These are phyloP conservation scores for Thelephora ganbajun DNA, from an alignment of 768 basidiomycete species.

Conservation along the genomic window DNA sequence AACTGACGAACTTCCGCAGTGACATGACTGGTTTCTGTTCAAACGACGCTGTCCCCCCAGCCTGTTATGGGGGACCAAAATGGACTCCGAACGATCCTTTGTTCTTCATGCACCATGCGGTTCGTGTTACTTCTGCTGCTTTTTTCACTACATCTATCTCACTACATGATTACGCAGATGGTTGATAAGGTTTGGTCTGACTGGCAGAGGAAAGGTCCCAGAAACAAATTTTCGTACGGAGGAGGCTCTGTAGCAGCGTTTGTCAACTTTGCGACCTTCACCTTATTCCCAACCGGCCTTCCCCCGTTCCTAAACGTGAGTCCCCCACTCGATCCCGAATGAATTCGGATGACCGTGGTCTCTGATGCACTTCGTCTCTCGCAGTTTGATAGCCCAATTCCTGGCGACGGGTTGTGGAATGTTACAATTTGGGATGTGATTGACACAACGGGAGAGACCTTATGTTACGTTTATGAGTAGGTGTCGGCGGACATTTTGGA, in stretches of 20 bases:
- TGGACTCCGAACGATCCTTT: constrained; percentile 10
- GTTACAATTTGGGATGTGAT: not conserved
- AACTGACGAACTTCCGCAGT: not conserved
- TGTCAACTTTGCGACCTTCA: not conserved
- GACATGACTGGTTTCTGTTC: constrained; percentile 19
- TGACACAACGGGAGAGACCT: not conserved
- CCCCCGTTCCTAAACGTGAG: constrained; percentile 14
- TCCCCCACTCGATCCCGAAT: not conserved
- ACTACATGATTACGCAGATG: constrained; percentile 11
- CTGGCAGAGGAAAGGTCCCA: constrained; percentile 17
- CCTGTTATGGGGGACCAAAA: not conserved
- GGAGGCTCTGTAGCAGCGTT: constrained; percentile 15
- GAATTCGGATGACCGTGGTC: not conserved
- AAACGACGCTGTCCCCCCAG: not conserved
- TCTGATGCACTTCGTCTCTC: not conserved
- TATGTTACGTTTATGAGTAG: not conserved
- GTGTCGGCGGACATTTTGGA: too few relatives aligned
- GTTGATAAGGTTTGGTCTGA: constrained; percentile 24
- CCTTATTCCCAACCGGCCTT: constrained; percentile 13
- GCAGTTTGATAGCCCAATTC: not conserved
- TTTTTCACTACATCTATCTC: not conserved
- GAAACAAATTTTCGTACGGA: constrained; percentile 14
- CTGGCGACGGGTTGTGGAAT: not conserved
- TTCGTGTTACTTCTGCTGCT: constrained; percentile 5
- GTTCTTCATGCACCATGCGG: constrained; percentile 23